phyloP scores from a whole-genome alignment of 192 early-diverging fungal genomes.

The Coemansia sp. region DNA sequence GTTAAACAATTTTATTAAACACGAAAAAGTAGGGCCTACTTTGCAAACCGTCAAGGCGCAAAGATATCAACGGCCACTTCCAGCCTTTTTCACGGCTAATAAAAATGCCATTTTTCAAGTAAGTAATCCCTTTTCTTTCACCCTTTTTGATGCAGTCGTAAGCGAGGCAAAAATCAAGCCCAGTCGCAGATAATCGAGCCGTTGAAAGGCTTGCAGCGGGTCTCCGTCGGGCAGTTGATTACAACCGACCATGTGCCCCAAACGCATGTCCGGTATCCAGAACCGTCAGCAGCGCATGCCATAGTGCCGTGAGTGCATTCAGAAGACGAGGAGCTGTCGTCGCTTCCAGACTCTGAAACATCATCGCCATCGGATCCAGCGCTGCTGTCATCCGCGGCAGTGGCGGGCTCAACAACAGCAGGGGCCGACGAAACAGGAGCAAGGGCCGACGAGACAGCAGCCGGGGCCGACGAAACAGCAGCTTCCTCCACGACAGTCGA shows the following conservation, averaged over 20 bases:
- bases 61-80: background rate
- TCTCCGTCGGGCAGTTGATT: slow-evolving; percentile 24
- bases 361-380: slow-evolving; percentile 11
- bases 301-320: slow-evolving; percentile 34
- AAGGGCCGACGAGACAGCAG: background rate
- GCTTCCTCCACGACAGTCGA: background rate
- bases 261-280: slow-evolving; percentile 40
- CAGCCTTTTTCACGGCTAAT: background rate
- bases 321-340: background rate
- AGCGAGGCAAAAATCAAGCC: slow-evolving; percentile 1
- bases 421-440: slow-evolving; percentile 11
- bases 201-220: slow-evolving; percentile 27
- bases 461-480: background rate
- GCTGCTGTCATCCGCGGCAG: background rate
- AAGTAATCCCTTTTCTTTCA: background rate
- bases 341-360: background rate
- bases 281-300: slow-evolving; percentile 19
- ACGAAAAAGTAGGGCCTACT: slow-evolving; percentile 1
- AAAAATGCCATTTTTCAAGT: background rate
- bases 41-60: background rate
- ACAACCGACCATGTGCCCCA: slow-evolving; percentile 32
- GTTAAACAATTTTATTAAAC: slow-evolving; percentile 2
- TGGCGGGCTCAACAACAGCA: background rate
- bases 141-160: background rate
- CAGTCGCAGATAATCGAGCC: slow-evolving; percentile 30